Evolutionary conservation across 345 rosid species (phyloP), one percentile per base, ranked within the genome.

Genomic region (Populus davidiana): DNA sequence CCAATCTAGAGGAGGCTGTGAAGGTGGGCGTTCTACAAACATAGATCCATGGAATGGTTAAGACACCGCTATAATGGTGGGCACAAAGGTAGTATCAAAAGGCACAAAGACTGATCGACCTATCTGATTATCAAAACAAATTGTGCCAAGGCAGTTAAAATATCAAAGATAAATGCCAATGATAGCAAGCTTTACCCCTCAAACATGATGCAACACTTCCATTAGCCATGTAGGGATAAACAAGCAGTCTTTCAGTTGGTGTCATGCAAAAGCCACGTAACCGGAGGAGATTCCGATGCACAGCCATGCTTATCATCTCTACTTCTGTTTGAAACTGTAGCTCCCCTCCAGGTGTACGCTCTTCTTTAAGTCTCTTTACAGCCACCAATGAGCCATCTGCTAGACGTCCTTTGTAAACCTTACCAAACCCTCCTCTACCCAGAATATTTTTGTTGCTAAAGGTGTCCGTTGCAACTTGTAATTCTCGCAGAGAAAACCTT

Each of bases 291-390:
- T 95, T 93, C 73, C 98, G 90, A 81, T 95, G 99, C 78, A 95
- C 98, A 54, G 99, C 99, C 99, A 95, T 95, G 85, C 98, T 93
- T 77, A 95, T 93, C 99, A 95, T 95, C 86, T 95, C 98, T 3
- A 95, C 98, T 82, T 95, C 99, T 63, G 99, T 95, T 77, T 95
- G 99, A 91, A 95, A 95, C 84, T 95, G 99, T 82, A 95, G 83
- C 85, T 95, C 99, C 8, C 99, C 98, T 18, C 98, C 98, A 33
- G 99, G 99, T 11, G 99, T 91, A 23, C 98, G 93, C 84, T 95
- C 99, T 82, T 95, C 99, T 80, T 95, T 95, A 72, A 95, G 91
- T 83, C 99, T 89, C 75, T 95, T 95, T 21, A 95, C 99, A 67
- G 99, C 99, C 13, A 95, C 99, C 62, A 93, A 86, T 27, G 98